These are phyloP conservation scores for Austroboletus festivus DNA, from an alignment of 768 basidiomycete genomes.

Conservation along the genomic window DNA sequence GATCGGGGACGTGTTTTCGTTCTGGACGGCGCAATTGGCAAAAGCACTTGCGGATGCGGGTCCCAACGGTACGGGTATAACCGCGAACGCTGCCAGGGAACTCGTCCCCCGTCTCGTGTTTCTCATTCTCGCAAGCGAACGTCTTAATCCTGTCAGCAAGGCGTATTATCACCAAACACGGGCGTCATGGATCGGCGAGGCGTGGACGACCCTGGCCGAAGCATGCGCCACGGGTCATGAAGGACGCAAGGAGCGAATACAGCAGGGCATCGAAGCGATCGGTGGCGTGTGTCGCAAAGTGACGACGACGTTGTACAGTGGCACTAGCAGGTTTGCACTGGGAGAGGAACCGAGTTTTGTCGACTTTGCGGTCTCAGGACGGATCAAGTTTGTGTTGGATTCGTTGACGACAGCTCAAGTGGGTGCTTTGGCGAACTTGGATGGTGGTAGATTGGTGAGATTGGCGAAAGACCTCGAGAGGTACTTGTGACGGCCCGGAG, in stretches of 20 bases:
- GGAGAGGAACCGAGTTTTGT: slow-evolving; percentile 18
- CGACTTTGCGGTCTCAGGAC: slow-evolving; percentile 21
- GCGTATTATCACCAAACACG: slow-evolving; percentile 41
- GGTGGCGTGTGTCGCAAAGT: slow-evolving; percentile 29
- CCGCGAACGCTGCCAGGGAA: background rate
- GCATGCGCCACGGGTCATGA: slow-evolving; percentile 26
- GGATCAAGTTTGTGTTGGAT: slow-evolving; percentile 11
- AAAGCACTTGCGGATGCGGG: too few relatives aligned
- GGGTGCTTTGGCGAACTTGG: slow-evolving; percentile 3
- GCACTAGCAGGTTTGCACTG: background rate
- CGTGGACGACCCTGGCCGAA: slow-evolving; percentile 34
- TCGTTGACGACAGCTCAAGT: slow-evolving; percentile 11
- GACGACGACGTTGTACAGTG: slow-evolving; percentile 10
- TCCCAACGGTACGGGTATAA: too few relatives aligned
- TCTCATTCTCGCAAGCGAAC: slow-evolving; percentile 21
- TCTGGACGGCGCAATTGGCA: background rate
- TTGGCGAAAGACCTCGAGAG: slow-evolving; percentile 16
- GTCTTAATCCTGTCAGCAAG: slow-evolving; percentile 33
- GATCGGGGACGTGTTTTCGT: slow-evolving; percentile 19
- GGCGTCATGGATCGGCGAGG: slow-evolving; percentile 30
- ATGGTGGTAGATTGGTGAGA: slow-evolving; percentile 10
- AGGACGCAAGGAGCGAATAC: slow-evolving; percentile 24
- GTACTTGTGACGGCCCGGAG: slow-evolving; percentile 14
- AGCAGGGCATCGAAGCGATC: slow-evolving; percentile 3
- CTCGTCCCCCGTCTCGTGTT: slow-evolving; percentile 13